Evolutionary conservation across 2,329 filamentous ascomycete species (phyloP).

Genomic region (Aspergillus piperis): DNA sequence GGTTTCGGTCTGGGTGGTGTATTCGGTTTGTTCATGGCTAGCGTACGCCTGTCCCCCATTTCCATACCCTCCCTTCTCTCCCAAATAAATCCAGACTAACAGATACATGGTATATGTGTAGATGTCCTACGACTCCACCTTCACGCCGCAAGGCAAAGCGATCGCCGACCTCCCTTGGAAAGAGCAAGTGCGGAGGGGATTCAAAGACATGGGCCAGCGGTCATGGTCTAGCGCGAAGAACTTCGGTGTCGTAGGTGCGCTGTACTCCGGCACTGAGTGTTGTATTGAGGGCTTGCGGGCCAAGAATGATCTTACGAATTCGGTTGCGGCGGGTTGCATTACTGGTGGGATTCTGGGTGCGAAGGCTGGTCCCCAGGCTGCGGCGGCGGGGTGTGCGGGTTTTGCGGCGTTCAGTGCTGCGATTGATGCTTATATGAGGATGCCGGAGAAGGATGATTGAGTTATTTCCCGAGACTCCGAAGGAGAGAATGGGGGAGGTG

Average conservation of each 20-base stretch:
- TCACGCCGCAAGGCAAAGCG: constrained; percentile 59
- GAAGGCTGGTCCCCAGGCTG: constrained; percentile 85
- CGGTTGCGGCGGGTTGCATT: constrained; percentile 81
- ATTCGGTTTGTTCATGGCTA: constrained; percentile 98
- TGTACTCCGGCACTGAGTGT: constrained; percentile 93
- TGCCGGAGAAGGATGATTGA: constrained; percentile 54
- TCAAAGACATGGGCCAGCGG: constrained; percentile 90
- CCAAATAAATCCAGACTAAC: too few relatives aligned
- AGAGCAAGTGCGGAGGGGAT: constrained; percentile 79
- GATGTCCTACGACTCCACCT: constrained; percentile 98
- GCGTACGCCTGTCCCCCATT: constrained; percentile 59
- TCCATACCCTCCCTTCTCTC: background rate
- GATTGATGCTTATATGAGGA: constrained; percentile 88
- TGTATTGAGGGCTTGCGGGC: constrained; percentile 86
- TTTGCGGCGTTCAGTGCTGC: constrained; percentile 92
- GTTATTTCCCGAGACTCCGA: background rate
- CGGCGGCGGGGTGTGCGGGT: constrained; percentile 81
- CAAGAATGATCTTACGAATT: constrained; percentile 91
- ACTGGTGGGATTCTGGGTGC: constrained; percentile 87
- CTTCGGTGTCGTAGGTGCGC: constrained; percentile 88
- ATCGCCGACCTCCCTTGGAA: constrained; percentile 71
- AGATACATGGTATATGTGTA: constrained; percentile 37
- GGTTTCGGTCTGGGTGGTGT: constrained; percentile 91
- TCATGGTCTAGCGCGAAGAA: constrained; percentile 86
- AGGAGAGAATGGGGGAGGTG: too few relatives aligned